Conservation (phyloP, 2,329 filamentous ascomycete genomes). For the Pseudocercospora vitis region DNA sequence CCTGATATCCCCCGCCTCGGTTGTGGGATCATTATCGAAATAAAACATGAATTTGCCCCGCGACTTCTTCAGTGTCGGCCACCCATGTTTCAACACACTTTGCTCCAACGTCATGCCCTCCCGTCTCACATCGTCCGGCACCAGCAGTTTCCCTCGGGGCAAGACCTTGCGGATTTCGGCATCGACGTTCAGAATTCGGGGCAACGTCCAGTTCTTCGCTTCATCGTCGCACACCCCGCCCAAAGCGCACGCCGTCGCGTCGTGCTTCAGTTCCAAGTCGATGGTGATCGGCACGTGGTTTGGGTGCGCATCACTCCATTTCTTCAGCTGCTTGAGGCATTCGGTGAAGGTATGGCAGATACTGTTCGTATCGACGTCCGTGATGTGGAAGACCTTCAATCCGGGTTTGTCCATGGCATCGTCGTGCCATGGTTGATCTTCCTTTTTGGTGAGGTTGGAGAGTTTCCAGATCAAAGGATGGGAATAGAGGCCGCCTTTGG, state of each 20-base stretch:
- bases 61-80: conserved; percentile 49
- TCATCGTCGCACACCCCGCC: conserved; percentile 43
- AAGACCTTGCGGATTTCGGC: conserved; percentile 51
- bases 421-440: conserved; percentile 42
- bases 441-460: conserved; percentile 38
- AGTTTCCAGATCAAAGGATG: conserved; percentile 46
- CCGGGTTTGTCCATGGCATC: conserved; percentile 45
- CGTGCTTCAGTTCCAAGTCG: conserved; percentile 53
- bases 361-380: conserved; percentile 50
- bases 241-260: conserved; percentile 37
- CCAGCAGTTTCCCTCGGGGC: conserved; percentile 43
- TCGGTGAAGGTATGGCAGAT: conserved; percentile 50
- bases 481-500: conserved; percentile 50
- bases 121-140: conserved; percentile 50
- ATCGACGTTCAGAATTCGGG: conserved; percentile 47
- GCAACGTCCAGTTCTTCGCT: conserved; percentile 47
- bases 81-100: conserved; percentile 49
- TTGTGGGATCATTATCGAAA: conserved; percentile 52
- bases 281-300: conserved; percentile 51
- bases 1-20: conserved; percentile 36
- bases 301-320: conserved; percentile 48
- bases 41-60: conserved; percentile 52
- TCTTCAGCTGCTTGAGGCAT: conserved; percentile 47
- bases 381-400: conserved; percentile 54
- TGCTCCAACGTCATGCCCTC: conserved; percentile 48